Evolutionary conservation across 1,139 yeast species (phyloP).

Genomic region (Hyphopichia burtonii): DNA sequence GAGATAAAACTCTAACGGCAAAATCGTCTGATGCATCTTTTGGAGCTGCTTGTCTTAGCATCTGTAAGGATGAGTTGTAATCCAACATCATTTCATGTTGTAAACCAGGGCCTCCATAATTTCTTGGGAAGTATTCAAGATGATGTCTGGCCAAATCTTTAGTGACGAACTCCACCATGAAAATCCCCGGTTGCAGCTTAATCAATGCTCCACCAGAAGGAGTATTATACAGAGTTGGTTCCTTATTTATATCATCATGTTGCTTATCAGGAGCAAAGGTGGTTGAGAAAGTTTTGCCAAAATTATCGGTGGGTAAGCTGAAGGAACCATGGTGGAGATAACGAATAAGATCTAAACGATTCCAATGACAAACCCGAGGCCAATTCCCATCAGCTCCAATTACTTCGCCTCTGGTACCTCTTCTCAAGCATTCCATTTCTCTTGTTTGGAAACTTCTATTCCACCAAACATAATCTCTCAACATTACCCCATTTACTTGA

Average conservation of each 20-base stretch:
- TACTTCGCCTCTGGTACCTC: constrained; percentile 33
- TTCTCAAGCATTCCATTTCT: constrained; percentile 59
- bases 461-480: constrained; percentile 77
- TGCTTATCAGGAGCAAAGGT: constrained; percentile 18
- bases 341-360: constrained; percentile 72
- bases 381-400: constrained; percentile 61
- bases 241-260: constrained; percentile 16
- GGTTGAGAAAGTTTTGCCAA: constrained; percentile 29
- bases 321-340: constrained; percentile 82
- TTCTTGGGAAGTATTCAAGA: constrained; percentile 56
- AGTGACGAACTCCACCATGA: constrained; percentile 61
- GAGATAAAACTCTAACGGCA: constrained; percentile 48
- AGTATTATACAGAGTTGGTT: constrained; percentile 26
- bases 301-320: constrained; percentile 62
- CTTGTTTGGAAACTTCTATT: constrained; percentile 80
- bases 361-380: constrained; percentile 69
- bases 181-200: constrained; percentile 64
- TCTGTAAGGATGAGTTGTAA: constrained; percentile 45
- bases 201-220: constrained; percentile 40
- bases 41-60: constrained; percentile 22
- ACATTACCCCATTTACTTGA: constrained; percentile 86
- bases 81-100: constrained; percentile 50
- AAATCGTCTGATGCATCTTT: constrained; percentile 35
- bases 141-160: constrained; percentile 67
- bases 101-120: constrained; percentile 60